These are phyloP conservation scores for Monosporascus sp. DNA, from an alignment of 2,329 filamentous ascomycete species.

Conservation along the genomic window DNA sequence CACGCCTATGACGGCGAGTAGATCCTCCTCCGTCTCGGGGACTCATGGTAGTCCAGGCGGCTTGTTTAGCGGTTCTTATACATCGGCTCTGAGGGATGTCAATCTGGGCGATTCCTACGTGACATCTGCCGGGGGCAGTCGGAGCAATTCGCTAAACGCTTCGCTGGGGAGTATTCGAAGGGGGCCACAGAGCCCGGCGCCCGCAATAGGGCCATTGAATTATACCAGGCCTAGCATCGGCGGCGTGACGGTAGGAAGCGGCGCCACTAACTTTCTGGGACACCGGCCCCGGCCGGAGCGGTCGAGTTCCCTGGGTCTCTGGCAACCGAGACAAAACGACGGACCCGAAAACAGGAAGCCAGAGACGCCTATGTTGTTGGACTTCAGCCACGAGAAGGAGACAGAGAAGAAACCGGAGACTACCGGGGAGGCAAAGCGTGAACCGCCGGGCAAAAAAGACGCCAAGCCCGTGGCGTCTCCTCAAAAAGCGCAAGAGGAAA, in stretches of 20 bases:
- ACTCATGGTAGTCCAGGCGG: conserved; percentile 28
- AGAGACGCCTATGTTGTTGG: conserved; percentile 38
- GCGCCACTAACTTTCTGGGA: conserved; percentile 15
- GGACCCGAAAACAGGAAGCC: conserved; percentile 16
- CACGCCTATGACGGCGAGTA: conserved; percentile 27
- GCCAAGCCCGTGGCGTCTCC: too few species aligned
- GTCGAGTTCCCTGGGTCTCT: conserved; percentile 41
- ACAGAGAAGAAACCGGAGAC: conserved; percentile 5
- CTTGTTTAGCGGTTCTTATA: conserved; percentile 33
- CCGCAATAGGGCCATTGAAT: conserved; percentile 17
- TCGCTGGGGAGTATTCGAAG: conserved; percentile 31
- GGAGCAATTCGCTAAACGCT: conserved; percentile 42
- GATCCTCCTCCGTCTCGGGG: conserved; percentile 28
- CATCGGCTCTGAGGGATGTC: conserved; percentile 25
- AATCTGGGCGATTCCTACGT: conserved; percentile 31
- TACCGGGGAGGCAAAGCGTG: neutral
- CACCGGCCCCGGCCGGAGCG: conserved; percentile 27
- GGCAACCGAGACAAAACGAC: conserved; percentile 38
- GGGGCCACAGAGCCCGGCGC: conserved; percentile 15
- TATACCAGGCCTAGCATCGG: conserved; percentile 23
- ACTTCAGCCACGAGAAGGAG: conserved; percentile 41
- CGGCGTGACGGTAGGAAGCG: conserved; percentile 36
- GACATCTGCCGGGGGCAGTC: conserved; percentile 34
- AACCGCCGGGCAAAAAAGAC: neutral
- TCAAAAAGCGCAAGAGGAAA: too few species aligned